Conservation (phyloP, 805 yeast species). For the Starmerella roubikii region DNA sequence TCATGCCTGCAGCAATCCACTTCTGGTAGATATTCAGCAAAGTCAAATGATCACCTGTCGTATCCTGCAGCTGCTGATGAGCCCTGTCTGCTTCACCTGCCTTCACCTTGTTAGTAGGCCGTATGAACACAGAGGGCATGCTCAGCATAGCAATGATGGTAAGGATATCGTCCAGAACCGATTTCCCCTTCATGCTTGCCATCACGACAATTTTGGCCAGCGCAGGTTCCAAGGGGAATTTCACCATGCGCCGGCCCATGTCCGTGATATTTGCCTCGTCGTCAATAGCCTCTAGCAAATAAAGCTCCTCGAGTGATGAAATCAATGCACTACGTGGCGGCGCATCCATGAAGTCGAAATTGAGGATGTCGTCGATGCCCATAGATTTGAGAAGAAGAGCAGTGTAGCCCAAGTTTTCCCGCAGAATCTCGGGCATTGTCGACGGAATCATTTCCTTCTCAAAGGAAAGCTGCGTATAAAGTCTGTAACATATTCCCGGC, state of each 20-base stretch:
- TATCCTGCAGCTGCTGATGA: conserved; percentile 53
- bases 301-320: conserved; percentile 66
- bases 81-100: conserved; percentile 52
- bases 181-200: conserved; percentile 26
- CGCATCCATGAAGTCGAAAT: conserved; percentile 82
- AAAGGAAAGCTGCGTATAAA: conserved; percentile 75
- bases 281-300: conserved; percentile 75
- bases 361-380: conserved; percentile 69
- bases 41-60: conserved; percentile 74
- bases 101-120: conserved; percentile 47
- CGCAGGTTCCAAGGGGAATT: conserved; percentile 85
- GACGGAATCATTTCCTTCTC: conserved; percentile 60
- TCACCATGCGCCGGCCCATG: conserved; percentile 74
- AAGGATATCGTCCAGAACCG: conserved; percentile 55
- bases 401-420: conserved; percentile 68
- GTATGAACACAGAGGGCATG: conserved; percentile 55
- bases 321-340: conserved; percentile 65
- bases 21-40: conserved; percentile 62
- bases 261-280: conserved; percentile 68
- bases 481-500: conserved; percentile 86
- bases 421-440: conserved; percentile 83
- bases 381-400: conserved; percentile 64
- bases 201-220: conserved; percentile 61
- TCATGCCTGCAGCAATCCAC: conserved; percentile 53
- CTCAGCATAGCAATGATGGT: conserved; percentile 74